Evolutionary conservation across 306 rosid species (phyloP), one percentile per base, ranked within the genome.

Genomic region (Canavalia ensiformis): DNA sequence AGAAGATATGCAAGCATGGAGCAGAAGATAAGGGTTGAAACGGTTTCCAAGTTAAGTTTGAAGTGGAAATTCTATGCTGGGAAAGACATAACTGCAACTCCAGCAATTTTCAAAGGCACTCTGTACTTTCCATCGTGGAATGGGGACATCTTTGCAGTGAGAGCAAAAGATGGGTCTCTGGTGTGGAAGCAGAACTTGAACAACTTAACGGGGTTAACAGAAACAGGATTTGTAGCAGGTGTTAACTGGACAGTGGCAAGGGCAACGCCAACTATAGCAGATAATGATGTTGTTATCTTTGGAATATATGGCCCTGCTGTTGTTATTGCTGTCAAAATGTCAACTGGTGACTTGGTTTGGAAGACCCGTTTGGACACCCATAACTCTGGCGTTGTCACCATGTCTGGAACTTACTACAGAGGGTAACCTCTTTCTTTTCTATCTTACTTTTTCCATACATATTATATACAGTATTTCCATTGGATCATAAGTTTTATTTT

Each of bases 81-180:
- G 0, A 74, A 80, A 47, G 94, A 88, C 77, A 85, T 92, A 62
- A 78, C 88, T 1, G 90, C 84, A 41, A 92, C 92, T 0, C 97
- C 92, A 4, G 89, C 90, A 3, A 85, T 89, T 49, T 80, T 47
- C 33, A 34, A 88, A 1, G 89, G 84, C 2, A 78, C 54, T 5
- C 57, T 89, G 4, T 92, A 92, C 49, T 92, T 92, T 46, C 92
- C 94, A 8, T 81, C 86, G 44, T 89, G 97, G 93, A 90, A 92
- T 47, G 97, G 97, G 0, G 50, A 81, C 8, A 76, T 90, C 7
- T 90, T 47, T 4, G 92, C 94, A 0, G 74, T 92, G 37, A 89
- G 70, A 57, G 83, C 68, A 34, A 0, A 2, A 28, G 81, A 74
- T 65, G 84, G 81, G 25, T 11, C 76, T 10, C 76, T 81, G 18